Evolutionary conservation across 768 basidiomycete genomes (phyloP).

Genomic region (Phylloporus scabripes): DNA sequence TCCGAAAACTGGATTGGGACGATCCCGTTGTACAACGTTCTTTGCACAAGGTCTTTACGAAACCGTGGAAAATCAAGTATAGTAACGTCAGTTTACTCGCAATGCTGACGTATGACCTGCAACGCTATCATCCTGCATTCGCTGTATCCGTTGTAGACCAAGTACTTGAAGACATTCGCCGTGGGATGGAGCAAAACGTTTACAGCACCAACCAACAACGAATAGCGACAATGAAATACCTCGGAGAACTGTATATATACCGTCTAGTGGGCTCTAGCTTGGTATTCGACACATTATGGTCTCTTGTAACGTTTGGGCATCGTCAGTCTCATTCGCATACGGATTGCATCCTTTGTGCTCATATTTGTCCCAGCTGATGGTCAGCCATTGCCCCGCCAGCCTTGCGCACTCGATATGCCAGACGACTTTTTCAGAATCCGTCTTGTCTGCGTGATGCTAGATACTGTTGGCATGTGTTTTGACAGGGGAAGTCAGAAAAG

Average conservation of each 20-base stretch:
- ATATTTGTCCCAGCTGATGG: constrained; percentile 63
- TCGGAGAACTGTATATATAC: constrained; percentile 97
- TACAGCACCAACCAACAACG: constrained; percentile 95
- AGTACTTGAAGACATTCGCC: constrained; percentile 85
- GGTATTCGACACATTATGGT: constrained; percentile 93
- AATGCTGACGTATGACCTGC: constrained; percentile 92
- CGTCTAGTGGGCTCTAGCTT: constrained; percentile 83
- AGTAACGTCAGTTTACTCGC: constrained; percentile 84
- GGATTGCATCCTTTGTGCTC: constrained; percentile 2
- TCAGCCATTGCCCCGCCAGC: constrained; percentile 73
- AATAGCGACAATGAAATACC: constrained; percentile 86
- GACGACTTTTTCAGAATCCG: constrained; percentile 96
- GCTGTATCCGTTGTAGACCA: constrained; percentile 87
- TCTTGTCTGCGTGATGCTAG: constrained; percentile 85
- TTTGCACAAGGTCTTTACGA: constrained; percentile 89
- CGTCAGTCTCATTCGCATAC: constrained; percentile 48
- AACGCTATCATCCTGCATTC: constrained; percentile 89
- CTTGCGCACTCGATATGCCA: constrained; percentile 77
- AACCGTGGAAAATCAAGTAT: constrained; percentile 97
- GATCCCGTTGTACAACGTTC: constrained; percentile 52
- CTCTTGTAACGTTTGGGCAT: constrained; percentile 91
- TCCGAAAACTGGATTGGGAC: constrained; percentile 97
- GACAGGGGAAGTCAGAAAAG: constrained; percentile 88
- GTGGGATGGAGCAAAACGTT: constrained; percentile 88
- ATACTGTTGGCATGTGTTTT: constrained; percentile 97